Percentiles rank a stretch among this genome's conserved stretches.
Evolutionary conservation across 139 green algal species (phyloP).

Genomic region (Chlorella sorokiniana): DNA sequence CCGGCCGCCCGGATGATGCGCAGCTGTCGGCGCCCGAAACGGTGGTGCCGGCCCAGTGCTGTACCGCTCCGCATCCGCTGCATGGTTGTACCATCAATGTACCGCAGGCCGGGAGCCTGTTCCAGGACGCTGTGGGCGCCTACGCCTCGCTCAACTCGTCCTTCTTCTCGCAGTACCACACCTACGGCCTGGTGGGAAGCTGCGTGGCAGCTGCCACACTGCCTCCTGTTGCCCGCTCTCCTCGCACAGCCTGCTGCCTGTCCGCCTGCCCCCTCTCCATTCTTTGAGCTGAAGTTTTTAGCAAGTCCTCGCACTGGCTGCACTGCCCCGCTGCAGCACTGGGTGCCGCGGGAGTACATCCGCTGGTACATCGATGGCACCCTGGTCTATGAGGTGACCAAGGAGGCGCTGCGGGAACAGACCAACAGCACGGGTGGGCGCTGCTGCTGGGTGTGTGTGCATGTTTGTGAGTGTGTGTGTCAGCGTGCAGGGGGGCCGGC

Average conservation of each 20-base stretch:
- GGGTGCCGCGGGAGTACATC: conserved; percentile 23
- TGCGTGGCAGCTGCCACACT: not conserved
- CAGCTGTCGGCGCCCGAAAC: too few species aligned
- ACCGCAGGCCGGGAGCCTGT: not conserved
- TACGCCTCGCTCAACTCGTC: conserved; percentile 11
- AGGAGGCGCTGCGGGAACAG: conserved; percentile 23
- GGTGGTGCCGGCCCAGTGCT: too few species aligned
- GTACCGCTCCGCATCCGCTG: too few species aligned
- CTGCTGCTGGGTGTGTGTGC: not conserved
- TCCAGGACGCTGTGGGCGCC: conserved; percentile 39
- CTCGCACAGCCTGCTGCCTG: too few species aligned
- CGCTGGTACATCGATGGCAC: conserved; percentile 50
- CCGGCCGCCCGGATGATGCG: too few species aligned
- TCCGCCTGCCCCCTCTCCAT: too few species aligned
- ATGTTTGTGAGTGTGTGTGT: not conserved
- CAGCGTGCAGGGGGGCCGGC: not conserved
- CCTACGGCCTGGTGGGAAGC: conserved; percentile 39
- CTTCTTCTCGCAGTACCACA: conserved; percentile 43
- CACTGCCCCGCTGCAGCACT: not conserved
- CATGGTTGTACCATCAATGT: not conserved
- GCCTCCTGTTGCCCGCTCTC: not conserved
- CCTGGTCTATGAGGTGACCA: conserved; percentile 41
- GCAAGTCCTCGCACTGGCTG: not conserved
- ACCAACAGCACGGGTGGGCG: conserved; percentile 21
- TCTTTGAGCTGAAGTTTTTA: not conserved